Evolutionary conservation across 345 rosid species (phyloP).

Genomic region (Mercurialis annua): DNA sequence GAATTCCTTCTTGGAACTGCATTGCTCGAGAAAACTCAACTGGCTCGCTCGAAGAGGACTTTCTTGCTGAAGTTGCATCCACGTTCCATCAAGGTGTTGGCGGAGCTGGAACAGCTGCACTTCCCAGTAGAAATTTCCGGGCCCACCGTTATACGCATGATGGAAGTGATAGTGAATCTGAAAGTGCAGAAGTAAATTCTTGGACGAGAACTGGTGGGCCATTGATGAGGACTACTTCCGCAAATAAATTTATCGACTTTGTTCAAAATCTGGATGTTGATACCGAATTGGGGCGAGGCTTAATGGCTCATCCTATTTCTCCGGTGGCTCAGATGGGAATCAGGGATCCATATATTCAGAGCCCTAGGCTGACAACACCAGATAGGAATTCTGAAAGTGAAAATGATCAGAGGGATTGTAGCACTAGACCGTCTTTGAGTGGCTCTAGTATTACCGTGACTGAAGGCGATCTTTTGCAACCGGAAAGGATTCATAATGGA

Average conservation of each 20-base stretch:
- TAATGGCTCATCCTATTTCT: conserved; percentile 45
- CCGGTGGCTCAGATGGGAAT: conserved; percentile 34
- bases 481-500: conserved; percentile 66
- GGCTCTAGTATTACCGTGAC: conserved; percentile 58
- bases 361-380: conserved; percentile 39
- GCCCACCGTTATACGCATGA: conserved; percentile 41
- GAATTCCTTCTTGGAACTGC: conserved; percentile 98
- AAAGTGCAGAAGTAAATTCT: conserved; percentile 61
- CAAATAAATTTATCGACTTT: conserved; percentile 70
- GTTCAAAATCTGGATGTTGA: conserved; percentile 66
- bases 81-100: conserved; percentile 44
- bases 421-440: conserved; percentile 28
- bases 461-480: conserved; percentile 84
- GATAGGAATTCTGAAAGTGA: conserved; percentile 48
- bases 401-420: conserved; percentile 36
- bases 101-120: conserved; percentile 34
- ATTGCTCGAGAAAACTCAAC: conserved; percentile 94
- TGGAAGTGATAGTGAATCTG: conserved; percentile 87
- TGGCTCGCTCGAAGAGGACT: conserved; percentile 79
- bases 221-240: conserved; percentile 91
- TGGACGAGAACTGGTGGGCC: conserved; percentile 99
- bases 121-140: conserved; percentile 45
- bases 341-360: conserved; percentile 41
- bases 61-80: conserved; percentile 41
- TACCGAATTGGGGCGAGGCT: conserved; percentile 48